phyloP scores from a whole-genome alignment of 2,329 filamentous ascomycete genomes.

The Fusarium globosum region DNA sequence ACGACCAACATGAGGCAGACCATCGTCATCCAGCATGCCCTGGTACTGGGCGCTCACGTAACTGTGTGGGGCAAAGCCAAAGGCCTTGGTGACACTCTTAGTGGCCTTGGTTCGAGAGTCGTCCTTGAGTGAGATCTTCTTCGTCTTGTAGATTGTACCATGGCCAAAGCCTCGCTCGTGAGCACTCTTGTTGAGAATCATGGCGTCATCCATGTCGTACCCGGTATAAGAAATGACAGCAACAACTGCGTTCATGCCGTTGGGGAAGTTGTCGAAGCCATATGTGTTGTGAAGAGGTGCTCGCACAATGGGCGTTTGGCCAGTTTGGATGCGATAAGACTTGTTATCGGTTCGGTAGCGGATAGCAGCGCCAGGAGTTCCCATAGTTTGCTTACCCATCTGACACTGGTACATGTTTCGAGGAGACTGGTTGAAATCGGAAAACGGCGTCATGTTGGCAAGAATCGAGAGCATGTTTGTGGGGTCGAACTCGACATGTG shows the following conservation, averaged over 20 bases:
- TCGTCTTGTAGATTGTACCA: conserved; percentile 97
- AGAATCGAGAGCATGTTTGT: conserved; percentile 98
- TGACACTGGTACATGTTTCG: conserved; percentile 99
- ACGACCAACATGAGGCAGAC: conserved; percentile 83
- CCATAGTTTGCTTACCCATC: conserved; percentile 99
- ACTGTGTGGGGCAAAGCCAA: conserved; percentile 87
- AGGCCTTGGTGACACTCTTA: conserved; percentile 81
- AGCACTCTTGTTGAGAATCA: conserved; percentile 98
- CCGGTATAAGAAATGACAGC: conserved; percentile 99
- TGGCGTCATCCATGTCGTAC: conserved; percentile 99
- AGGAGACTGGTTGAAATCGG: conserved; percentile 97
- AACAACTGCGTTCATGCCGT: conserved; percentile 94
- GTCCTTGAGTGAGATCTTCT: conserved; percentile 87
- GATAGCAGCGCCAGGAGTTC: conserved; percentile 87
- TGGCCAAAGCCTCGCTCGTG: conserved; percentile 96
- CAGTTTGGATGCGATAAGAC: conserved; percentile 91
- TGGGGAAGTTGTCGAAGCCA: conserved; percentile 97
- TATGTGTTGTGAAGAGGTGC: conserved; percentile 95
- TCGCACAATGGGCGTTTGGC: conserved; percentile 93
- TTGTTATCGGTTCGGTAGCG: conserved; percentile 97
- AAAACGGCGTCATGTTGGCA: conserved; percentile 98
- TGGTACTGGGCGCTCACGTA: conserved; percentile 77
- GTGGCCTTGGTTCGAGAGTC: conserved; percentile 74
- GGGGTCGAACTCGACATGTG: conserved; percentile 92
- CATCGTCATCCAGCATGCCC: conserved; percentile 84